Evolutionary conservation across 495 filamentous ascomycete species (phyloP).

Genomic region (Neurospora terricola): DNA sequence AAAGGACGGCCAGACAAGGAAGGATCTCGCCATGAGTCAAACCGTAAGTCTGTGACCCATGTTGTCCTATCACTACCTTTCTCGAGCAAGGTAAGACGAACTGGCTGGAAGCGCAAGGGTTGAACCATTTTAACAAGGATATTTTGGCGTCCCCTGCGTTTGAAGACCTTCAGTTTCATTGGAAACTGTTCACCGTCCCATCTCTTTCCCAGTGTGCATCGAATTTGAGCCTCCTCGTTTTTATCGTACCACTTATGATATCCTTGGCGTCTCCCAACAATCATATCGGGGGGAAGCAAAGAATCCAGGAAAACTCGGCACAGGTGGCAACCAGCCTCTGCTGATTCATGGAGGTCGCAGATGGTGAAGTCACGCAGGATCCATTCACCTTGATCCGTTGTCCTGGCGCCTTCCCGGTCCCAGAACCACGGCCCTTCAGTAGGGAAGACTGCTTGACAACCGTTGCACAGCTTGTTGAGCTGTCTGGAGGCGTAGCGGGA

Average conservation of each 20-base stretch:
- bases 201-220: no score
- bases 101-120: no score
- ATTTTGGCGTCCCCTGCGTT: no score
- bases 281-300: neutral
- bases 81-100: no score
- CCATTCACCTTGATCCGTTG: neutral
- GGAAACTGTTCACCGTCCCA: no score
- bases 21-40: no score
- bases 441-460: neutral
- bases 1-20: neutral
- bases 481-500: neutral
- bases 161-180: no score
- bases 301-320: neutral
- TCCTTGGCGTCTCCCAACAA: neutral
- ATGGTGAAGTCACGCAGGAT: neutral
- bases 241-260: neutral
- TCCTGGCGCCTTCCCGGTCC: neutral
- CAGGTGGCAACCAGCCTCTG: neutral
- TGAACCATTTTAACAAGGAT: no score
- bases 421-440: neutral
- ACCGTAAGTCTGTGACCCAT: neutral
- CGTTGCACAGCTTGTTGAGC: neutral
- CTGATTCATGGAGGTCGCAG: neutral
- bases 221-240: neutral
- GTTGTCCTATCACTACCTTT: neutral